Conservation (phyloP, 2,329 filamentous ascomycete species). For the Pseudogymnoascus sp. region DNA sequence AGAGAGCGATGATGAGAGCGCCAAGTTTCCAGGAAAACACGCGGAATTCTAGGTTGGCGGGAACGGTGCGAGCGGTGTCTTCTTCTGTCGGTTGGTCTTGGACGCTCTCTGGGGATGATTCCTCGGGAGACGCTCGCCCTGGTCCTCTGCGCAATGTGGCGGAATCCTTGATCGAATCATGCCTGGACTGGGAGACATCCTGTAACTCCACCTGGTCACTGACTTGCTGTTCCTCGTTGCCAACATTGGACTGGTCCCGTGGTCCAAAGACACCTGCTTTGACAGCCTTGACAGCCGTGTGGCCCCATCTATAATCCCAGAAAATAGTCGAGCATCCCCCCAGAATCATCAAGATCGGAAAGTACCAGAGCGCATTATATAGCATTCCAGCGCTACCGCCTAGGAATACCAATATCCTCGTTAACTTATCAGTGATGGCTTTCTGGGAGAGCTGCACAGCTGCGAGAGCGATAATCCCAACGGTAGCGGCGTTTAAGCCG, state of each 20-base stretch:
- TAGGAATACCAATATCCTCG: conserved; percentile 54
- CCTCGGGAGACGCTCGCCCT: not conserved
- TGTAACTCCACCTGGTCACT: not conserved
- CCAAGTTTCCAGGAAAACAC: conserved; percentile 39
- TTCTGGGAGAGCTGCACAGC: conserved; percentile 60
- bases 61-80: conserved; percentile 11
- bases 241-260: not conserved
- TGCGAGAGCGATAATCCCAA: conserved; percentile 62
- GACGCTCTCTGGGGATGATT: not conserved
- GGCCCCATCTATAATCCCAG: conserved; percentile 39
- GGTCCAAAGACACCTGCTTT: not conserved
- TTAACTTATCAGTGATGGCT: conserved; percentile 55
- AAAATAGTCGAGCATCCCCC: conserved; percentile 44
- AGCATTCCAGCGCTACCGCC: conserved; percentile 56
- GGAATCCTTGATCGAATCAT: not conserved
- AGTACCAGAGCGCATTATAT: conserved; percentile 69
- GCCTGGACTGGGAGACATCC: not conserved
- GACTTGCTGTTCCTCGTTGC: not conserved
- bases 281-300: not conserved
- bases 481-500: conserved; percentile 62
- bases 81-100: not conserved
- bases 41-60: conserved; percentile 10
- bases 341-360: conserved; percentile 52
- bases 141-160: not conserved
- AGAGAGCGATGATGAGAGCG: conserved; percentile 34